Base-by-base conservation (phyloP, 305 asterid genomes). In the Nicotiana rustica region DNA sequence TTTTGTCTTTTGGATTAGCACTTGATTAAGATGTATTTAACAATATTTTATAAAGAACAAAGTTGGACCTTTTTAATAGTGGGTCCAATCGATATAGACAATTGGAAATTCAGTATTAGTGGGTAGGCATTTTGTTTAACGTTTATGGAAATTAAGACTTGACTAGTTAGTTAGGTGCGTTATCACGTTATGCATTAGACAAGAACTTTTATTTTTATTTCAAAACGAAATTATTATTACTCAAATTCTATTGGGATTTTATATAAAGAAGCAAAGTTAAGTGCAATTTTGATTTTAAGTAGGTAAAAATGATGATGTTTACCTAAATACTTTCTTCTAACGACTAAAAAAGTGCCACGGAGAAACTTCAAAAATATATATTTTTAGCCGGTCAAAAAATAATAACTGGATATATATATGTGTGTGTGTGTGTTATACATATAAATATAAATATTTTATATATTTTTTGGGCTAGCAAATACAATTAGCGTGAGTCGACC, bases 141-240 rank as follows among this genome's bases (percentile, higher is more conserved):
- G 21, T 8, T n/a, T 59, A 6, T 59, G 25, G 65, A 59, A 59
- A 41, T 2, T 59, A n/a, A 61, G 21, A 47, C 31, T 21, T 49
- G 64, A 21, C 35, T 47, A 14, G 79, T 47, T 73, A 49, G 62
- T 49, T 73, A 49, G 79, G 79, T 73, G 62, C 6, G 14, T 49
- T 73, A 14, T 52, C 44, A 75, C 15, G 14, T 13, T 7, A 75
- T 75, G 44, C 47, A 75, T 36, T 49, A 52, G 64, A 52, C 17
- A 75, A 49, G 6, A 0, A 47, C 25, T 70, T 41, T 18, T 18
- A 25, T 25, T 25, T 25, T 25, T 25, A 71, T 49, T 0, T 49
- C 8, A 14, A 33, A 35, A 36, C 0, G n/a, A 33, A 3, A 35
- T 67, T 52, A 73, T 21, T 33, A 47, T 25, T 47, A 21, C 41